Base-by-base conservation (phyloP, 129 eudicot genomes). In the Artemisia annua region DNA sequence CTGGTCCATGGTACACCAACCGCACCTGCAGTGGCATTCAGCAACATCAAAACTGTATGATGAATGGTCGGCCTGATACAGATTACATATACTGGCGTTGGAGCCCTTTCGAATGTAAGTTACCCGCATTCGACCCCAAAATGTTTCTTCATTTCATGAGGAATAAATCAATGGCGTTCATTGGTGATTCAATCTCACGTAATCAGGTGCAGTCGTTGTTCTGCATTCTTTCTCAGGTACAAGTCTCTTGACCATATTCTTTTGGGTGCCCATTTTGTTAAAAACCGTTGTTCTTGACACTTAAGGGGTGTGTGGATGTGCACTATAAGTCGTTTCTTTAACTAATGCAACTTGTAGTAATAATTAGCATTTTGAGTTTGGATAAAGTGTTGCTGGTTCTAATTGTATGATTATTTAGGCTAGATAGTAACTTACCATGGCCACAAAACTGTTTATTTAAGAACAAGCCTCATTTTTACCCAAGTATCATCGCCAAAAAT, bases 151-250 rank as follows among this genome's bases (percentile, higher is more conserved):
- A 72, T 44, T 67, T 84, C 60, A 83, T 87, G 96, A 81, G 77
- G 71, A 82, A 80, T 28, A 89, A 84, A 77, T 79, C 91, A 24
- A 78, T 82, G 79, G 98, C 95, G 12, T 87, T 92, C 65, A 83
- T 92, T 14, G 97, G 97, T 3, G 98, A 92, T 85, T 92, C 98
- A 39, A 92, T 92, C 26, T 83, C 89, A 56, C 91, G 98, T n/a
- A 92, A 92, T 75, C 95, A 92, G 5, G 90, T 87, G 20, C 98
- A 92, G 80, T 89, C 98, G 0, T 82, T 92, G 82, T 83, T 92
- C 59, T 92, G 98, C 81, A 83, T 76, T 76, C 91, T 89, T 44
- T 87, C 95, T 16, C 94, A 89, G 90, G 97, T 88, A 84, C 5
- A 12, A 15, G 13, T 56, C 28, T 10, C 62, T 56, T 56, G 20